phyloP scores from a whole-genome alignment of 2,329 filamentous ascomycete species.

The Ascochyta koolunga region DNA sequence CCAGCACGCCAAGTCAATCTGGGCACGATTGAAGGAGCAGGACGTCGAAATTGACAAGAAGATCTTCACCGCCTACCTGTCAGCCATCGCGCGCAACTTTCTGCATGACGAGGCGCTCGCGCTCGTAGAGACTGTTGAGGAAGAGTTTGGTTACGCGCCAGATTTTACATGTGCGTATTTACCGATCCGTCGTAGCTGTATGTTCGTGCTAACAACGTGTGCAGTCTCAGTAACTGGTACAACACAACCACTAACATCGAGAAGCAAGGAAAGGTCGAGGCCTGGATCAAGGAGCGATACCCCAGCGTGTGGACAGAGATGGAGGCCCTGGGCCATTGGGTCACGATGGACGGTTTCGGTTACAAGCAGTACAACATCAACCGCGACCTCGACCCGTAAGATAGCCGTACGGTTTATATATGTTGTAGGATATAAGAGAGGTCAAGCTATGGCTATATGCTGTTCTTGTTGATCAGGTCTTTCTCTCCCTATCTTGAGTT shows the following conservation, averaged over 20 bases:
- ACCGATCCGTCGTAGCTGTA: background rate
- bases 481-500: too few species aligned
- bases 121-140: constrained; percentile 70
- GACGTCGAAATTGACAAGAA: constrained; percentile 77
- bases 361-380: constrained; percentile 45
- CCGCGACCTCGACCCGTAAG: constrained; percentile 42
- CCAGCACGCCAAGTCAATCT: constrained; percentile 62
- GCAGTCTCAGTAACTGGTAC: constrained; percentile 75
- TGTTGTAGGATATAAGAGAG: too few species aligned
- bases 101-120: constrained; percentile 70
- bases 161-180: constrained; percentile 71
- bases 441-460: too few species aligned
- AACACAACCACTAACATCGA: constrained; percentile 72
- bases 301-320: constrained; percentile 73
- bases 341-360: constrained; percentile 45
- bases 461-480: too few species aligned
- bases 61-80: constrained; percentile 79
- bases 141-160: constrained; percentile 69
- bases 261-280: constrained; percentile 72
- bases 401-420: too few species aligned
- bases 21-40: constrained; percentile 72
- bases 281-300: constrained; percentile 74
- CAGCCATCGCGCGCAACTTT: constrained; percentile 75
- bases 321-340: constrained; percentile 56
- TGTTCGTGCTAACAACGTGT: constrained; percentile 17